Evolutionary conservation across 176 grass and related monocot species (phyloP).

Genomic region (Bothriochloa decipiens): DNA sequence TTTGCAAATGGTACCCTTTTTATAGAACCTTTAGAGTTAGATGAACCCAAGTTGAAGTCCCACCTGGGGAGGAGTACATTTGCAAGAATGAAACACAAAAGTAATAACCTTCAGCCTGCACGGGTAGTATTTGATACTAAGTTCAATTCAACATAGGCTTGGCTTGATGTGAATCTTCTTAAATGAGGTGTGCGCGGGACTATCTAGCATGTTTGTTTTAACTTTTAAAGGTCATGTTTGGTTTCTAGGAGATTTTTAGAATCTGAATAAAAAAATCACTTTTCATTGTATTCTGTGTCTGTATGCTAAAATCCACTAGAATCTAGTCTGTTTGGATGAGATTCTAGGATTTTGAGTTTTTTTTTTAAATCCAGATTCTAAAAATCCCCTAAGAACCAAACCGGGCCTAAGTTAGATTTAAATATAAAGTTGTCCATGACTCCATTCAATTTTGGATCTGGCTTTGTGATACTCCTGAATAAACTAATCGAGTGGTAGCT

Average conservation of each 20-base stretch:
- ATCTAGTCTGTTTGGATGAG: too few relatives aligned
- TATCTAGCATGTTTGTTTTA: constrained; percentile 18
- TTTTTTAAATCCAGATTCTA: too few relatives aligned
- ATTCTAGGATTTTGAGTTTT: too few relatives aligned
- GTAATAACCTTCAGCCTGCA: background rate
- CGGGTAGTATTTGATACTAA: background rate
- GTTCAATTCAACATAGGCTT: background rate
- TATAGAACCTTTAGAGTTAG: background rate
- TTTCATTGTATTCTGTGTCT: too few relatives aligned
- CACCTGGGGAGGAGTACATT: background rate
- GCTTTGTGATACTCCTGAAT: background rate
- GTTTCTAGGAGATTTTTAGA: background rate
- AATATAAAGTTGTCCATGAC: background rate
- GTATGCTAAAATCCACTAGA: too few relatives aligned
- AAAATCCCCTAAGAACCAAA: too few relatives aligned
- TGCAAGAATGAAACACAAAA: background rate
- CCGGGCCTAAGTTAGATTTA: background rate
- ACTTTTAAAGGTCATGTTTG: background rate
- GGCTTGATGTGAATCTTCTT: constrained; percentile 3
- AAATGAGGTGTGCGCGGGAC: too few relatives aligned
- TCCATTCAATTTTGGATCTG: constrained; percentile 6
- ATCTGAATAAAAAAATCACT: too few relatives aligned
- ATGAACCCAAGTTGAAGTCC: constrained; percentile 1
- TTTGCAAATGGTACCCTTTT: background rate
- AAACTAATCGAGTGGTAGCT: background rate